Evolutionary conservation across 306 rosid genomes (phyloP).

Genomic region (Acacia melanoxylon): DNA sequence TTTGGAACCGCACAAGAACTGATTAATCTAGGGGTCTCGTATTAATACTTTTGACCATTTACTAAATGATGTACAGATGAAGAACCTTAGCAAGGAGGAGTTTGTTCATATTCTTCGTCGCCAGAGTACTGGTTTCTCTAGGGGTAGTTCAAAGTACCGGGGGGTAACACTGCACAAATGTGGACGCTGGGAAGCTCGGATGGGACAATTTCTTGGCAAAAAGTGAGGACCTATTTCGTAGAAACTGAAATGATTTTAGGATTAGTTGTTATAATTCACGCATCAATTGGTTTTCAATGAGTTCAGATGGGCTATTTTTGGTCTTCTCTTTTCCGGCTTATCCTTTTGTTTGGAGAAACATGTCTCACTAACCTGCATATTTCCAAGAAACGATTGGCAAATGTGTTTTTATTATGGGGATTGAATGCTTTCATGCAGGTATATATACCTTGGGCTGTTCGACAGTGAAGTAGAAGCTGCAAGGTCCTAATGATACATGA

Average conservation of each 20-base stretch:
- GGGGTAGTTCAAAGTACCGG: slow-evolving; percentile 92
- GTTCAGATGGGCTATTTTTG: slow-evolving; percentile 35
- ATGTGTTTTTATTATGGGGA: slow-evolving; percentile 76
- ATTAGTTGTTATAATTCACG: slow-evolving; percentile 27
- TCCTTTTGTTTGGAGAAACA: slow-evolving; percentile 42
- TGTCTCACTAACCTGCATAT: slow-evolving; percentile 57
- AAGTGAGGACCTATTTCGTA: slow-evolving; percentile 71
- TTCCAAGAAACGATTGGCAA: slow-evolving; percentile 65
- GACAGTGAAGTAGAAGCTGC: slow-evolving; percentile 99
- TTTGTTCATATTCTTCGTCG: slow-evolving; percentile 94
- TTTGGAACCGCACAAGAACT: slow-evolving; percentile 30
- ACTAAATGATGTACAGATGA: slow-evolving; percentile 51
- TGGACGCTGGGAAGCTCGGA: slow-evolving; percentile 99
- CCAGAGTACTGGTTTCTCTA: slow-evolving; percentile 93
- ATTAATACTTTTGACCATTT: slow-evolving; percentile 11
- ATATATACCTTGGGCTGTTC: slow-evolving; percentile 99
- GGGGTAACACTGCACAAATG: slow-evolving; percentile 97
- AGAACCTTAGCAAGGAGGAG: slow-evolving; percentile 86
- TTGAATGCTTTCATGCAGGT: slow-evolving; percentile 98
- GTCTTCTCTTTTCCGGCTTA: background rate
- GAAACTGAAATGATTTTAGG: slow-evolving; percentile 30
- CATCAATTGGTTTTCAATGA: slow-evolving; percentile 37
- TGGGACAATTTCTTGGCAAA: slow-evolving; percentile 98
- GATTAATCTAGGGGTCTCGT: background rate
- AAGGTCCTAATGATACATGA: slow-evolving; percentile 90